Conservation (phyloP, 2,329 filamentous ascomycete genomes). For the Alternaria arbusti region DNA sequence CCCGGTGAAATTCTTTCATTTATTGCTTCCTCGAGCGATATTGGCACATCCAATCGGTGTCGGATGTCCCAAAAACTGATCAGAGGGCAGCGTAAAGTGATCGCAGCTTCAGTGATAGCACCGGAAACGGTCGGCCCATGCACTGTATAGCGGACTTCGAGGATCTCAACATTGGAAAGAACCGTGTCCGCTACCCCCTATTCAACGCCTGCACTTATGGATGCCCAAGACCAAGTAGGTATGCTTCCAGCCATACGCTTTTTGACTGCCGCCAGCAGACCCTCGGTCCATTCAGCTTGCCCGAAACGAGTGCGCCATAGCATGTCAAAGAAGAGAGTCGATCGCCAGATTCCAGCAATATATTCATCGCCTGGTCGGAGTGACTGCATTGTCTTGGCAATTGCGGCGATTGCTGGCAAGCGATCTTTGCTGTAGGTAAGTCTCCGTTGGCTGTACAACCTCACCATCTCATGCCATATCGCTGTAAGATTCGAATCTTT, state of each 20-base stretch:
- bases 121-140: not conserved
- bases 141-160: not conserved
- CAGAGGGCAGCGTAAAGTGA: not conserved
- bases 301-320: not conserved
- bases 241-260: not conserved
- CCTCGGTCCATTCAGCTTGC: too few relatives aligned
- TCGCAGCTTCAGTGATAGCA: not conserved
- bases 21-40: not conserved
- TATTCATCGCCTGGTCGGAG: not conserved
- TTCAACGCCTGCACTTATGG: not conserved
- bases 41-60: not conserved
- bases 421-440: not conserved
- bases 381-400: not conserved
- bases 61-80: accelerated
- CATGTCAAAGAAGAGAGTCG: not conserved
- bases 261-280: not conserved
- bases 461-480: not conserved
- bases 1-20: not conserved
- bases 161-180: not conserved
- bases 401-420: not conserved
- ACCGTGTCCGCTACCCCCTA: not conserved
- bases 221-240: not conserved
- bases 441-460: not conserved
- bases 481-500: not conserved
- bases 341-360: not conserved